Base-by-base conservation (phyloP, 345 rosid species). In the Camelina neglecta region DNA sequence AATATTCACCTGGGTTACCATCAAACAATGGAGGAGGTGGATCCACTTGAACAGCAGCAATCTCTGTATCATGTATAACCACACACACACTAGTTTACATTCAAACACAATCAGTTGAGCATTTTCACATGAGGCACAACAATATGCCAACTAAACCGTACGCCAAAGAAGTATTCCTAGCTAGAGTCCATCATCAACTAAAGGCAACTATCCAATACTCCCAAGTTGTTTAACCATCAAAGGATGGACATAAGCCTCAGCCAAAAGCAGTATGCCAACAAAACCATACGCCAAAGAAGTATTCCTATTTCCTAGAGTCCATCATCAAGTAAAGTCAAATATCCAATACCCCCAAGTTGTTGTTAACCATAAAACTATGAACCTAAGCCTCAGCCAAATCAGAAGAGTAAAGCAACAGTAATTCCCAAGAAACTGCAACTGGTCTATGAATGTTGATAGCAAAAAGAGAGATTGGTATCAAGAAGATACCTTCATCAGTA, bases 21-120 rank as follows among this genome's bases (percentile, higher is more conserved):
- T 15, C 75, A 71, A 48, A 13, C 75, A 71, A 49, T 20, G 75
- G 67, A 60, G 75, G 67, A 71, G 67, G 75, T n/a, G 75, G 75
- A 71, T 60, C 75, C 67, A 59, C 60, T 7, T 49, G 59, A 49
- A 60, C 60, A 15, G 67, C 67, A 23, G 49, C 60, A 48, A 60
- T 71, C 75, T 71, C 60, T 60, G 67, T 26, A 71, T 36, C 60
- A 36, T 26, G 3, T 26, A 26, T 59, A 58, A 70, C 33, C 31
- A 29, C 31, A 29, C 35, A 58, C 67, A 58, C 67, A 65, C 58
- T 50, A 36, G 36, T 51, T 58, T 33, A 58, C 39, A 29, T 29
- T 18, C 20, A 57, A 29, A 16, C 31, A 48, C 53, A 48, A 26
- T 26, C 53, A 35, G 3, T 24, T 24, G 26, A 2, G 26, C 26